Evolutionary conservation across 805 yeast species (phyloP), one percentile per base, ranked within the genome.

Genomic region (Pichia insulana): DNA sequence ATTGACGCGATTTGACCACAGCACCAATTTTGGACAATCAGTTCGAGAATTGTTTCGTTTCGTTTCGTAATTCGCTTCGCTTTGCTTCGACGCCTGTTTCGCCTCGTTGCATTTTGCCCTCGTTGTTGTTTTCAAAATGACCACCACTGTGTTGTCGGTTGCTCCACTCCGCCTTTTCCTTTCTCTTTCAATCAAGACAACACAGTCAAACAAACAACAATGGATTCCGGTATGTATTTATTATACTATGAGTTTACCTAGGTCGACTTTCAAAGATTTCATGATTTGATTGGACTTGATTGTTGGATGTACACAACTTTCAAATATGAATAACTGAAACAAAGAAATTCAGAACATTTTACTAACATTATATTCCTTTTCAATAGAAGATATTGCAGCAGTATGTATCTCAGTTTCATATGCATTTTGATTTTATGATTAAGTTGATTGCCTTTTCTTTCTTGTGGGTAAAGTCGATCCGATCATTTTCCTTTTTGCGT

Each of bases 221-320:
- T 73, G 78, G 78, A 73, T 72, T 76, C 76, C 64, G 76, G 78
- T 73, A 73, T 64, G 78, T 73, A 50, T 41, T 37, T 8, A 4
- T 3, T 4, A 11, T n/a, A n/a, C n/a, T n/a, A n/a, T n/a, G n/a
- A n/a, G n/a, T n/a, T n/a, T n/a, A n/a, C n/a, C n/a, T n/a, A n/a
- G n/a, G n/a, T n/a, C n/a, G n/a, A n/a, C n/a, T n/a, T n/a, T n/a
- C n/a, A n/a, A n/a, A n/a, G n/a, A n/a, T n/a, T n/a, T n/a, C n/a
- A n/a, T n/a, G n/a, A n/a, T n/a, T n/a, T n/a, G n/a, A n/a, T n/a
- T n/a, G n/a, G n/a, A n/a, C n/a, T n/a, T 18, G 35, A 18, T 18
- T 6, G 25, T 22, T 22, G 25, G 25, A 5, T 22, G 25, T 8
- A 22, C 25, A n/a, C n/a, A n/a, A n/a, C n/a, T n/a, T n/a, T n/a